Evolutionary conservation across 1,139 yeast species (phyloP).

Genomic region (Hanseniaspora gamundiae): DNA sequence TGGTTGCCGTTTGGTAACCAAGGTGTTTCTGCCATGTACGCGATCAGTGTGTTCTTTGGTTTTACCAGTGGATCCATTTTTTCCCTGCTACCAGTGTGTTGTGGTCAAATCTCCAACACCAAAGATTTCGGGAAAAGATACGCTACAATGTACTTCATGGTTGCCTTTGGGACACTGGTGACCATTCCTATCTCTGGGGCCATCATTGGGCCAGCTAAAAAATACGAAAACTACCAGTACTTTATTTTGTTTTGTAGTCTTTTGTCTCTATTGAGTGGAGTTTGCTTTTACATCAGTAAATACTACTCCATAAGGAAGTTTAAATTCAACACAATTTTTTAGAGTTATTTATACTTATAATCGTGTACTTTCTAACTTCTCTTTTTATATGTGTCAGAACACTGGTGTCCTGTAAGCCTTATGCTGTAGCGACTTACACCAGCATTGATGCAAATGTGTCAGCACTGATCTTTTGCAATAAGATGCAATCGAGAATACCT

Average conservation of each 20-base stretch:
- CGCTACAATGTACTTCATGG: slow-evolving; percentile 56
- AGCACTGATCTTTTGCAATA: too few species aligned
- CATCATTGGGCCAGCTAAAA: slow-evolving; percentile 25
- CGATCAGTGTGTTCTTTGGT: slow-evolving; percentile 41
- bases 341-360: background rate
- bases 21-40: slow-evolving; percentile 30
- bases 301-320: slow-evolving; percentile 9
- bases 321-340: slow-evolving; percentile 6
- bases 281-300: slow-evolving; percentile 16
- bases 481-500: too few species aligned
- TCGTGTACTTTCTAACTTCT: background rate
- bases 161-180: slow-evolving; percentile 45
- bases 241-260: slow-evolving; percentile 18
- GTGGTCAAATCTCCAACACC: slow-evolving; percentile 52
- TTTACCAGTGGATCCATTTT: slow-evolving; percentile 39
- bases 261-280: slow-evolving; percentile 12
- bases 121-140: slow-evolving; percentile 56
- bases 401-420: too few species aligned
- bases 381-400: background rate
- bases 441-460: too few species aligned
- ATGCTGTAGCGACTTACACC: too few species aligned
- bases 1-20: slow-evolving; percentile 36
- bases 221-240: slow-evolving; percentile 13
- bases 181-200: slow-evolving; percentile 45
- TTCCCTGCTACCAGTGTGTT: slow-evolving; percentile 37